Percentiles rank a stretch among this genome's conserved stretches.
phyloP scores from a whole-genome alignment of 2,329 filamentous ascomycete species.

The Sporothrix curviconia region DNA sequence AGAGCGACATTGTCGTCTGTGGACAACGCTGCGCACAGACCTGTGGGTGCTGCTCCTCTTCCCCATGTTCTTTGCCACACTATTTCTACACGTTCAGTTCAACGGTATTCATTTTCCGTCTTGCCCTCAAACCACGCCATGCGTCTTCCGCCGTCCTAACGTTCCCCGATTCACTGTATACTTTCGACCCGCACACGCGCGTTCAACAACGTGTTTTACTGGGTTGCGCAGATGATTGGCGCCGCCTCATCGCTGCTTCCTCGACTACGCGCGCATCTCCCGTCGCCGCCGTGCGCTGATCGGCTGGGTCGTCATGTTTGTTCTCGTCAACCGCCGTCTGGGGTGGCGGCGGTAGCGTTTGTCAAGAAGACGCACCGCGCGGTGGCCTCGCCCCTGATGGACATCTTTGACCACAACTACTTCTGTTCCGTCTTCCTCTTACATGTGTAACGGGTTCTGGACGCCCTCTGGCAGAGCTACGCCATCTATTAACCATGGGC shows the following conservation, averaged over 20 bases:
- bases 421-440: slow-evolving; percentile 12
- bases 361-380: not conserved
- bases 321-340: slow-evolving; percentile 15
- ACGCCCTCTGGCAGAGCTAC: slow-evolving; percentile 32
- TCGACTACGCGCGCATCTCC: slow-evolving; percentile 10
- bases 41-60: slow-evolving; percentile 27
- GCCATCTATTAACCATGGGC: slow-evolving; percentile 24
- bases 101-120: too few relatives aligned
- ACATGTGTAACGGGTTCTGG: slow-evolving; percentile 16
- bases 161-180: not conserved
- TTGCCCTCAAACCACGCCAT: too few relatives aligned
- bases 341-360: slow-evolving; percentile 11
- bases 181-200: slow-evolving; percentile 10
- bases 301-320: slow-evolving; percentile 13
- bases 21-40: slow-evolving; percentile 4
- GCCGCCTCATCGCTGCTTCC: slow-evolving; percentile 4
- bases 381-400: not conserved
- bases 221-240: slow-evolving; percentile 13
- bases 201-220: slow-evolving; percentile 15
- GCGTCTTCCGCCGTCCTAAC: too few relatives aligned
- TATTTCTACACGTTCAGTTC: slow-evolving; percentile 81
- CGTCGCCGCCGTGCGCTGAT: slow-evolving; percentile 3
- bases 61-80: slow-evolving; percentile 73
- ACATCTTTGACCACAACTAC: slow-evolving; percentile 27
- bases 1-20: slow-evolving; percentile 7